Evolutionary conservation across 129 eudicot genomes (phyloP).

Genomic region (Glebionis coronaria): DNA sequence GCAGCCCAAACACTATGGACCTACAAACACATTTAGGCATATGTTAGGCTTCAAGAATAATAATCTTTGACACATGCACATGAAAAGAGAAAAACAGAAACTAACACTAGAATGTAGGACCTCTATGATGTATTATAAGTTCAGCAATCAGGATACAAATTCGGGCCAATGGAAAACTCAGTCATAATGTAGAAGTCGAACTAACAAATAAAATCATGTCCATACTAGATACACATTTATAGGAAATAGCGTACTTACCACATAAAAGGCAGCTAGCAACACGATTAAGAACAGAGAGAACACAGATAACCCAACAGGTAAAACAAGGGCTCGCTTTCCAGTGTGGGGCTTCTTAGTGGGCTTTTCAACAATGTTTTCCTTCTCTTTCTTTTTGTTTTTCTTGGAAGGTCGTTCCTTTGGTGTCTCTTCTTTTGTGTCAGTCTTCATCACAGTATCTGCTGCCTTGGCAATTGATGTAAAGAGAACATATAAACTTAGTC

Average conservation of each 20-base stretch:
- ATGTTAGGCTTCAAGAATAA: conserved; percentile 2
- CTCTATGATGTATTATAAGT: too few species aligned
- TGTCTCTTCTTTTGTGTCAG: conserved; percentile 61
- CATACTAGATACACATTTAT: neutral
- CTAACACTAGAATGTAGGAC: too few species aligned
- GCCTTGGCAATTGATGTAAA: conserved; percentile 44
- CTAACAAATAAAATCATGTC: too few species aligned
- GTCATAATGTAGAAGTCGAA: too few species aligned
- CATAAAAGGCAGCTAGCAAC: conserved; percentile 91
- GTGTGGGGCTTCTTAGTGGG: conserved; percentile 43
- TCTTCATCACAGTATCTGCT: conserved; percentile 60
- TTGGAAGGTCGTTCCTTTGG: conserved; percentile 68
- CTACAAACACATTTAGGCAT: conserved; percentile 31
- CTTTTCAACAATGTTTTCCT: conserved; percentile 52
- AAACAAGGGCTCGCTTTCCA: conserved; percentile 70
- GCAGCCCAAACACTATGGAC: conserved; percentile 99
- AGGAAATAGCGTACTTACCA: conserved; percentile 49
- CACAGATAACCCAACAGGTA: conserved; percentile 84
- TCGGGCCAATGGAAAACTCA: too few species aligned
- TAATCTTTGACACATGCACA: too few species aligned
- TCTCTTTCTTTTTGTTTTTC: conserved; percentile 79
- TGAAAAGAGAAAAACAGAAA: too few species aligned
- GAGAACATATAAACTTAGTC: conserved; percentile 19
- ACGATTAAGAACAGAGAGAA: conserved; percentile 76
- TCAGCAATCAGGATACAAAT: too few species aligned